These are phyloP conservation scores for Ceratobasidium sp. DNA, from an alignment of 1,284 basidiomycete species.

Conservation along the genomic window DNA sequence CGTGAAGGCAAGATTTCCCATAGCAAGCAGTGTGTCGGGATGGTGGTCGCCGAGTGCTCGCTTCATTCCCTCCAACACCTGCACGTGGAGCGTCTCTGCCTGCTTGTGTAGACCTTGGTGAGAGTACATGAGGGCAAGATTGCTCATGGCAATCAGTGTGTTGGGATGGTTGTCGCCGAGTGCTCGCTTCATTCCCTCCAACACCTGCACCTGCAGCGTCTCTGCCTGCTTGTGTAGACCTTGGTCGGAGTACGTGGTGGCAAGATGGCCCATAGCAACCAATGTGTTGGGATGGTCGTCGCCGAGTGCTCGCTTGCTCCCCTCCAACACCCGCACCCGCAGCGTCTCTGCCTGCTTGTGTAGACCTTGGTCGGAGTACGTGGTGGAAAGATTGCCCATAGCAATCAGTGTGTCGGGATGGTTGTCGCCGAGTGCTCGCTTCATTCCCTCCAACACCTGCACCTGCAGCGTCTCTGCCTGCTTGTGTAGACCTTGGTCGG, in stretches of 20 bases:
- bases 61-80: not conserved
- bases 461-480: constrained; percentile 16
- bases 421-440: not conserved
- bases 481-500: not conserved
- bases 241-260: too few relatives aligned
- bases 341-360: constrained; percentile 19
- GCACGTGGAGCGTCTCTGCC: not conserved
- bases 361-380: too few relatives aligned
- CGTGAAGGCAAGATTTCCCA: not conserved
- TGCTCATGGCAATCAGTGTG: not conserved
- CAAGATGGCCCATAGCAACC: too few relatives aligned
- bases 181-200: too few relatives aligned
- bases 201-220: too few relatives aligned
- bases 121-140: constrained; percentile 3
- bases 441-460: constrained; percentile 11
- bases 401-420: constrained; percentile 20
- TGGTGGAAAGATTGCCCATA: constrained; percentile 18
- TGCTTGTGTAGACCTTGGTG: too few relatives aligned
- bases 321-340: too few relatives aligned
- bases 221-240: too few relatives aligned
- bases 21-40: not conserved
- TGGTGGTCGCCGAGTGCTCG: not conserved
- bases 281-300: constrained; percentile 18
- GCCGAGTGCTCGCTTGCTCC: too few relatives aligned
- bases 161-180: constrained; percentile 12